A percentile compares a stretch with the other conserved stretches of the same genome.
phyloP scores from a whole-genome alignment of 371 early-diverging fungal species.

The Apophysomyces elegans region DNA sequence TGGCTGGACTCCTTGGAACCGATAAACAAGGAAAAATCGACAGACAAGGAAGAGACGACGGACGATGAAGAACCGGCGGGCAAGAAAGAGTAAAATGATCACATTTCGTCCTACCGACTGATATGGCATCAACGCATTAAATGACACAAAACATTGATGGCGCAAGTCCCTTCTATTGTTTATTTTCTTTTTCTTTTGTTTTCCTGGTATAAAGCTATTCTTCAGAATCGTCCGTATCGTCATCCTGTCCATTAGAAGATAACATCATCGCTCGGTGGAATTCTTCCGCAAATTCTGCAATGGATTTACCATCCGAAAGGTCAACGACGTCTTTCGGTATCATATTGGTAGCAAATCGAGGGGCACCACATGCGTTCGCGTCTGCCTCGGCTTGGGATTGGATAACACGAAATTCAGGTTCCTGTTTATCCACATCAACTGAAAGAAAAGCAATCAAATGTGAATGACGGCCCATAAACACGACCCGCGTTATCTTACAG shows the following conservation, averaged over 20 bases:
- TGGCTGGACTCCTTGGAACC: constrained; percentile 15
- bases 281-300: constrained; percentile 76
- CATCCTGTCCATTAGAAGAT: constrained; percentile 12
- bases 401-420: constrained; percentile 52
- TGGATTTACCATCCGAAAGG: constrained; percentile 70
- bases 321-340: constrained; percentile 80
- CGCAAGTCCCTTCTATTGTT: too few species aligned
- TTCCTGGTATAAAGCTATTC: not conserved
- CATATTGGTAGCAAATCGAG: constrained; percentile 68
- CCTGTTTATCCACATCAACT: constrained; percentile 29
- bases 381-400: constrained; percentile 56
- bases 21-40: not conserved
- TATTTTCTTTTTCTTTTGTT: too few species aligned
- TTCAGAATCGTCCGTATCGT: constrained; percentile 21
- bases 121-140: not conserved
- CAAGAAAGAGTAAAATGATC: not conserved
- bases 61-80: not conserved
- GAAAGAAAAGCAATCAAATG: not conserved
- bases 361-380: constrained; percentile 42
- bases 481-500: constrained; percentile 30
- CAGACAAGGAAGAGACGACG: not conserved
- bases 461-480: not conserved
- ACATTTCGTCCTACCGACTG: not conserved
- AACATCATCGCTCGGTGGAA: constrained; percentile 56
- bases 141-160: not conserved